Evolutionary conservation across 192 early-diverging fungal genomes (phyloP).

Genomic region (Umbelopsis ramanniana): DNA sequence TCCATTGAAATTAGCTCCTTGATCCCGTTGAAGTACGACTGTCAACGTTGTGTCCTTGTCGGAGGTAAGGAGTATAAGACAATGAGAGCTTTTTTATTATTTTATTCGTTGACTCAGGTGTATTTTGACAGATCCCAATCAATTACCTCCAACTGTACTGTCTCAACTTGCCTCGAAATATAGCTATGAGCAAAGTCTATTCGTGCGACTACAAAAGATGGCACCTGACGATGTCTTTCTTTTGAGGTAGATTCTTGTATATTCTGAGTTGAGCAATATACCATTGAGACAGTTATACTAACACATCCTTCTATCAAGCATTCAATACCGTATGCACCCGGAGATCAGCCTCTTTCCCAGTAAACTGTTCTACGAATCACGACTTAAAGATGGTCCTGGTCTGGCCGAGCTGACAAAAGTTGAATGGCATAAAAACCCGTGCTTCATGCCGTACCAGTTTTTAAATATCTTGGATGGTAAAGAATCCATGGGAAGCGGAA

Average conservation of each 20-base stretch:
- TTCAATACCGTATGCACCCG: slow-evolving; percentile 98
- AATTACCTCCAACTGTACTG: slow-evolving; percentile 91
- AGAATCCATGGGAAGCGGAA: slow-evolving; percentile 63
- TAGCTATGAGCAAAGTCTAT: slow-evolving; percentile 87
- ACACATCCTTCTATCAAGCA: slow-evolving; percentile 46
- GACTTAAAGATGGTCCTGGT: slow-evolving; percentile 74
- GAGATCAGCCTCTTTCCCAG: slow-evolving; percentile 85
- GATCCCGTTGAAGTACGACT: slow-evolving; percentile 87
- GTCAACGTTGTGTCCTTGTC: slow-evolving; percentile 83
- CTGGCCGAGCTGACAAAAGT: slow-evolving; percentile 66
- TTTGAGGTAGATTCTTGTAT: slow-evolving; percentile 51
- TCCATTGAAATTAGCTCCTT: slow-evolving; percentile 84
- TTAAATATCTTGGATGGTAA: slow-evolving; percentile 70
- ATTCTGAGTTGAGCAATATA: background rate
- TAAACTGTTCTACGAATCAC: slow-evolving; percentile 76
- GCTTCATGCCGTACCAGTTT: slow-evolving; percentile 80
- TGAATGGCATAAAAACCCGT: slow-evolving; percentile 69
- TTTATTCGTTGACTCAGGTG: background rate
- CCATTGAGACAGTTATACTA: slow-evolving; percentile 23
- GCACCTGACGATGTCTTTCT: slow-evolving; percentile 71
- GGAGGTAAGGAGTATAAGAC: slow-evolving; percentile 59
- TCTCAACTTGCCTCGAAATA: slow-evolving; percentile 69
- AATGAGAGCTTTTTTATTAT: too few relatives aligned
- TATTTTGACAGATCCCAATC: slow-evolving; percentile 76
- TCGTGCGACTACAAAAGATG: slow-evolving; percentile 80